Base-by-base conservation (phyloP, 2,329 filamentous ascomycete genomes). In the Thelonectria blattea region DNA sequence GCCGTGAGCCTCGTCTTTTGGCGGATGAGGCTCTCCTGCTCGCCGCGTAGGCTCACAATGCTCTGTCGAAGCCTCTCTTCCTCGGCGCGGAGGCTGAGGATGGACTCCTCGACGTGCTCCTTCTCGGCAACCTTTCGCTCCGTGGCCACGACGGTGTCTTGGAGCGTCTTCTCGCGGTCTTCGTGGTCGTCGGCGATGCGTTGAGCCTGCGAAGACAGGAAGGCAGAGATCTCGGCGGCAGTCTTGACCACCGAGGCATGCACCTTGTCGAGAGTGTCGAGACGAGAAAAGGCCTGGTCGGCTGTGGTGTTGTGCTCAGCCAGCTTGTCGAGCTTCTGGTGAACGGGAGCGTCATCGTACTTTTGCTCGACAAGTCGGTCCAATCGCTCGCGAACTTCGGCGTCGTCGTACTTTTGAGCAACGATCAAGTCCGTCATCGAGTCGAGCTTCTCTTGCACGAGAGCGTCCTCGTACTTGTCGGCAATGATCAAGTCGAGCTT, bases 261-360 rank as follows among this genome's bases (percentile, higher is more conserved):
- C 52, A 98, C 95, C 74, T 93, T 86, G 67, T 97, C 92, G 5
- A 99, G 84, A 22, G 91, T 91, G 63, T 91, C 89, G 47, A 97
- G 85, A 67, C 93, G 91, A 5, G 84, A 82, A 37, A 92, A 85
- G 1, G 91, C 87, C 71, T 92, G 88, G 52, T 85, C 85, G 0
- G 91, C 85, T 18, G 85, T 83, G 24, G 87, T 82, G 32, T 85
- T 87, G 71, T 91, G 87, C 52, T 85, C 85, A 42, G 92, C 80
- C 4, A 90, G 68, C 60, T 71, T 74, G 55, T 79, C 75, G 9
- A 79, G 75, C 64, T 79, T 79, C 57, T 88, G 84, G 7, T 67
- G 70, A 8, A 74, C 67, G 41, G 65, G 63, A 9, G 65, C 56
- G 55, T 75, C 74, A 39, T 92, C 88, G 64, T 90, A 91, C 43